Evolutionary conservation across 805 yeast species (phyloP), one percentile per base, ranked within the genome.

Genomic region (Schwanniomyces vanrijiae): DNA sequence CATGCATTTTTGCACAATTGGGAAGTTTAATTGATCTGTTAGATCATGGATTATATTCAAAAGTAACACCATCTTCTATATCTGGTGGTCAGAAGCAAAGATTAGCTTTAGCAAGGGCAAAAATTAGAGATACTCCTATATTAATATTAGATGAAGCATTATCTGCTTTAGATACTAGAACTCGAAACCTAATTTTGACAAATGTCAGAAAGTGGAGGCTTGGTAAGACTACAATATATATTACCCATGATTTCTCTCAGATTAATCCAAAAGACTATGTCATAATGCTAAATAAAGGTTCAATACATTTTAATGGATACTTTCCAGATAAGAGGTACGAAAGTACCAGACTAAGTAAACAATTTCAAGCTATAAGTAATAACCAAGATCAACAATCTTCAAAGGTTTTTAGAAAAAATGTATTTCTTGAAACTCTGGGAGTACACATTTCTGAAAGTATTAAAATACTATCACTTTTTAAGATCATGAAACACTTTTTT

Each of bases 61-160:
- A 59, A 3, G 52, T 88, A 7, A 80, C 83, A 0, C 56, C 59
- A 1, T 66, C 69, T 0, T 54, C 57, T 1, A 67, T 92, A 7
- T 88, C 96, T 52, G 98, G 98, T 4, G 99, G 99, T 0, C 97
- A 94, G 62, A 80, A 76, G 46, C 99, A 94, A 65, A 72, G 91
- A 50, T 73, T 94, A 2, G 86, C 92, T 0, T 58, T 94, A 24
- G 97, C 98, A 0, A 75, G 97, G 45, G 97, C 97, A 0, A 75
- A 74, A 46, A 48, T 90, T 3, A 74, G 89, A 51, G 78, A 94
- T 57, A 65, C 95, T 0, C 88, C 91, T 0, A 76, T 94, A 4
- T 66, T 92, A 49, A 77, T 94, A 2, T 68, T 91, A 22, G 99
- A 94, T 67, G 99, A 94, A 61, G 80, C 94, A 3, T 69, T 88